phyloP scores from a whole-genome alignment of 345 rosid species.

The Barbarea vulgaris region DNA sequence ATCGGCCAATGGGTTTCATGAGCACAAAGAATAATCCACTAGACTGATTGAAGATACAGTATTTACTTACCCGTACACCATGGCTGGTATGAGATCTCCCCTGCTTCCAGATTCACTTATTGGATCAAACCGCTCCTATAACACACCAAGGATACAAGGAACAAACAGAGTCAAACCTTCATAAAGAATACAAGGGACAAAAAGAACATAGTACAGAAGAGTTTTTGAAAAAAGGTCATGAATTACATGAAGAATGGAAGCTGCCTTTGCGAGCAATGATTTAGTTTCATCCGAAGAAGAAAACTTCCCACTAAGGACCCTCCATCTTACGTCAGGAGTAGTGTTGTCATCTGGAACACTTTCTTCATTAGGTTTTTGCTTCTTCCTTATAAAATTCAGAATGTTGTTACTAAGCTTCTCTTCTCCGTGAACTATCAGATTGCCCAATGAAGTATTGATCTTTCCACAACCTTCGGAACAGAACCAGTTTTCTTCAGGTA shows the following conservation, averaged over 20 bases:
- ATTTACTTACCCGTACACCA: conserved; percentile 78
- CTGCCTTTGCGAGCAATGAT: conserved; percentile 62
- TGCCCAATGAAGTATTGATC: conserved; percentile 58
- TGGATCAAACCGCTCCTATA: conserved; percentile 88
- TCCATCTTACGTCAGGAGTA: conserved; percentile 77
- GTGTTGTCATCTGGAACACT: conserved; percentile 39
- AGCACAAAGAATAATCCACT: neutral
- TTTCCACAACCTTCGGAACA: conserved; percentile 64
- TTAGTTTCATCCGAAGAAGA: conserved; percentile 55
- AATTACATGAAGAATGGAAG: conserved; percentile 78
- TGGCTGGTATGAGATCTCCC: conserved; percentile 80
- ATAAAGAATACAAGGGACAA: neutral
- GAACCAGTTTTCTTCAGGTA: conserved; percentile 91
- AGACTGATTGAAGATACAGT: neutral
- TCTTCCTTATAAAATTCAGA: conserved; percentile 53
- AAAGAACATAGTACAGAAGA: too few species aligned
- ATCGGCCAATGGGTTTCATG: too few species aligned
- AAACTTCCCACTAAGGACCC: conserved; percentile 67
- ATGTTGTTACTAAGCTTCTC: conserved; percentile 67
- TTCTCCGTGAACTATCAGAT: conserved; percentile 60
- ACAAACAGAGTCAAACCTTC: conserved; percentile 25
- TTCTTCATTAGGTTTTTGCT: conserved; percentile 41
- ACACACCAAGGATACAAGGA: conserved; percentile 17
- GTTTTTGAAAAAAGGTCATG: neutral
- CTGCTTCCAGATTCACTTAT: conserved; percentile 60